phyloP scores from a whole-genome alignment of 768 basidiomycete genomes.

The Leccinum disarticulatum region DNA sequence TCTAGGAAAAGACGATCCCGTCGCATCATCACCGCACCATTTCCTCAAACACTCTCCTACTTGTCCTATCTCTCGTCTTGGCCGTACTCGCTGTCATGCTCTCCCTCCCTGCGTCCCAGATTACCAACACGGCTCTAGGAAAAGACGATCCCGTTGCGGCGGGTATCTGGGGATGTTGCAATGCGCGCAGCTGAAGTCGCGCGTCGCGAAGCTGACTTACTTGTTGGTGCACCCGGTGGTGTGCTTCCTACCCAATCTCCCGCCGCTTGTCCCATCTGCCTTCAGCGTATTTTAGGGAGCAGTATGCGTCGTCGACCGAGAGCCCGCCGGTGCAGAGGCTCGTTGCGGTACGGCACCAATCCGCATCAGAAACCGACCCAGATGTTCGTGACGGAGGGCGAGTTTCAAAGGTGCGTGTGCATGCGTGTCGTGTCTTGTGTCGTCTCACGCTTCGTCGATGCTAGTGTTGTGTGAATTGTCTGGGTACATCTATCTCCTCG shows the following conservation, averaged over 20 bases:
- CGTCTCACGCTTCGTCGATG: too few relatives aligned
- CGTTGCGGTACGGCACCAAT: too few relatives aligned
- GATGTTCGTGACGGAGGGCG: too few relatives aligned
- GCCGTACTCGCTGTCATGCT: conserved; percentile 92
- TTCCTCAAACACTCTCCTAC: conserved; percentile 84
- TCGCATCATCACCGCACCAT: conserved; percentile 78
- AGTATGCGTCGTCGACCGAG: too few relatives aligned
- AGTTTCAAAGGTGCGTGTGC: too few relatives aligned
- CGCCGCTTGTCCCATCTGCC: conserved; percentile 56
- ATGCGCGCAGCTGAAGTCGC: conserved; percentile 86
- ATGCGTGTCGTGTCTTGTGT: too few relatives aligned
- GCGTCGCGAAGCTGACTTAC: conserved; percentile 82
- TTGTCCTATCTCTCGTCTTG: conserved; percentile 81
- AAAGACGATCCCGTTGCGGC: conserved; percentile 40
- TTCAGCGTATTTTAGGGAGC: too few relatives aligned
- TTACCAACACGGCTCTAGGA: conserved; percentile 29
- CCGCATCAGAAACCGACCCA: too few relatives aligned
- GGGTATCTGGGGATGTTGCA: conserved; percentile 75
- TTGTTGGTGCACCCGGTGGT: conserved; percentile 81
- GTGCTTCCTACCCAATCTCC: conserved; percentile 60
- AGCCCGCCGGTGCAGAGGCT: too few relatives aligned
- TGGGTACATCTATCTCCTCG: too few relatives aligned
- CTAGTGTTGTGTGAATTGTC: too few relatives aligned
- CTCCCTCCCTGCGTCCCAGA: conserved; percentile 64
- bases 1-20: conserved; percentile 37